A percentile compares a stretch with the other conserved stretches of the same genome.
phyloP scores from a whole-genome alignment of 768 basidiomycete genomes.

The Kwoniella sp. region DNA sequence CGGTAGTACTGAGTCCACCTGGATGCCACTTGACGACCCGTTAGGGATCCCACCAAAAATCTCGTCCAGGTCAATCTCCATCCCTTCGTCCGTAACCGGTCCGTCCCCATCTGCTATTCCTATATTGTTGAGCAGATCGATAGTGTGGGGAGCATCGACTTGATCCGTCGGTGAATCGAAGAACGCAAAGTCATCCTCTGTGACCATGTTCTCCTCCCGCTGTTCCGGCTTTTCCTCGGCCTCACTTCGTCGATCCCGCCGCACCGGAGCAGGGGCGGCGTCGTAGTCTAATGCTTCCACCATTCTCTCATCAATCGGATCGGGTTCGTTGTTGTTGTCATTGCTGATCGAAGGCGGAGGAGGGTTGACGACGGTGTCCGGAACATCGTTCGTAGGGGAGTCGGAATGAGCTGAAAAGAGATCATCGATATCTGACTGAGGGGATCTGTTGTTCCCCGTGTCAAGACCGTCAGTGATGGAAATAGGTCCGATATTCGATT shows the following conservation, averaged over 20 bases:
- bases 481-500: constrained; percentile 8
- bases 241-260: not conserved
- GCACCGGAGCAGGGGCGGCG: not conserved
- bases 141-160: not conserved
- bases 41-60: not conserved
- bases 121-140: not conserved
- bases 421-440: constrained; percentile 23
- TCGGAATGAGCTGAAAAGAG: constrained; percentile 26
- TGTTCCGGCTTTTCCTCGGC: not conserved
- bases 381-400: constrained; percentile 1
- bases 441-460: not conserved
- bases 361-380: not conserved
- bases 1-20: not conserved
- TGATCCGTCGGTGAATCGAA: constrained; percentile 28
- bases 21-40: not conserved
- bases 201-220: constrained; percentile 13
- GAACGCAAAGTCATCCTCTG: constrained; percentile 34
- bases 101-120: no score
- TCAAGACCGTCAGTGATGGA: constrained; percentile 2
- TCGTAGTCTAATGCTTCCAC: not conserved
- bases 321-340: no score
- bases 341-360: not conserved
- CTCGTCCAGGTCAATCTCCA: not conserved
- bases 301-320: not conserved
- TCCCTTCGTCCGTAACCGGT: not conserved